Evolutionary conservation across 495 filamentous ascomycete species (phyloP), one percentile per base, ranked within the genome.

Genomic region (Hyaloscypha finlandica): DNA sequence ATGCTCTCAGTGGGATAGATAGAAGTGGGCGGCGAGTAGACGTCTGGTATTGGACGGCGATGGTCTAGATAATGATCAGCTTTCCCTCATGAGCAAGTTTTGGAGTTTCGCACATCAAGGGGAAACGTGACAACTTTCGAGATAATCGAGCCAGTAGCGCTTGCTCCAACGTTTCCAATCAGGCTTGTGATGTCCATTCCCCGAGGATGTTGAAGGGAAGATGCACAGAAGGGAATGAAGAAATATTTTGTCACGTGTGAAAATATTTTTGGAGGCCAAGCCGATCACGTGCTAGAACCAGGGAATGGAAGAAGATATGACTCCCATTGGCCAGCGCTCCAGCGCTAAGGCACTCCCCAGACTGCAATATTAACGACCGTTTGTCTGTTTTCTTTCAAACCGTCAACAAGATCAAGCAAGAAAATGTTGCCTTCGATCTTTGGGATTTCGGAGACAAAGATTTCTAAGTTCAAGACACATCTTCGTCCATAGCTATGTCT

Each of bases 171-270:
- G 61, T 67, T 67, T 45, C 39, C 65, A 32, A 67, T 25, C 8
- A 67, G 48, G 32, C 65, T 67, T 62, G 65, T 35, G 33, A 65
- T 48, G 45, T 67, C 65, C 65, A 67, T 67, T 67, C 65, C 65
- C 60, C 29, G 42, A 32, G 60, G 29, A 63, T 33, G 60, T 30
- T 54, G 42, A 11, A 48, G 42, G 42, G 42, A 48, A 48, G 42
- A 48, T 4, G 42, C 16, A 14, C 16, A 4, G 42, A 12, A 48
- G 4, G 9, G 42, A 3, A 48, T 14, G 9, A 12, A 48, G 42
- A 48, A 48, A 6, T 0, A 16, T 12, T 37, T 14, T 19, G 1
- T 48, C 42, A 48, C 42, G 42, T 14, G 42, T 48, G 42, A 48
- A 19, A 48, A 48, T 4, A 4, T 19, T 48, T 19, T 19, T 48